These are phyloP conservation scores for Tulasnella calospora DNA, from an alignment of 768 basidiomycete species.

Conservation along the genomic window DNA sequence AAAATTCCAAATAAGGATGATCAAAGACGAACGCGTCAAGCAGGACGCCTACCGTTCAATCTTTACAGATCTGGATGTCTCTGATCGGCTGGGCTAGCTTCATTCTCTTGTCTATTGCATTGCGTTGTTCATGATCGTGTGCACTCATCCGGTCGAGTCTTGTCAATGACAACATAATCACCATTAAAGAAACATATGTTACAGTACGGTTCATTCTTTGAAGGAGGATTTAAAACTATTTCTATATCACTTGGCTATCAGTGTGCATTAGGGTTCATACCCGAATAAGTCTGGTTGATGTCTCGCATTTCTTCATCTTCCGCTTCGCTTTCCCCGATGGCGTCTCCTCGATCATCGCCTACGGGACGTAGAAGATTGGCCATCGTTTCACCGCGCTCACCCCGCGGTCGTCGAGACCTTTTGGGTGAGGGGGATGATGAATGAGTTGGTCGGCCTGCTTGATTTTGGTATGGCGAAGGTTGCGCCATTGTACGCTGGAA, in stretches of 20 bases:
- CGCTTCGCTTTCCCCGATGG: not conserved
- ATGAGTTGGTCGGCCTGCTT: not conserved
- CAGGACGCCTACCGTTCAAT: slow-evolving; percentile 48
- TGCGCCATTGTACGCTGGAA: slow-evolving; percentile 10
- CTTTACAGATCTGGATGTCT: slow-evolving; percentile 44
- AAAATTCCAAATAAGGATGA: slow-evolving; percentile 51
- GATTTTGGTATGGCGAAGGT: slow-evolving; percentile 19
- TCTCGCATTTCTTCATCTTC: not conserved
- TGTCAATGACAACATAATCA: not conserved
- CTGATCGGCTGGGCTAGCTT: slow-evolving; percentile 43
- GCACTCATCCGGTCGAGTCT: not conserved
- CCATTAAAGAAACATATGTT: not conserved
- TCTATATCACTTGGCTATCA: not conserved
- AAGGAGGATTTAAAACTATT: not conserved
- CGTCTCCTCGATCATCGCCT: not conserved
- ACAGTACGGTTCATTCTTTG: not conserved
- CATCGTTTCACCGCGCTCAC: not conserved
- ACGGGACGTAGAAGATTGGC: not conserved
- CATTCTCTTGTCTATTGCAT: not conserved
- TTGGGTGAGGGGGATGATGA: not conserved
- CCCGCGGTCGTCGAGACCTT: not conserved
- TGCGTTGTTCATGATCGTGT: not conserved
- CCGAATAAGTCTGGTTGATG: not conserved
- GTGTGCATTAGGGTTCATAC: not conserved
- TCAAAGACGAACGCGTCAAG: slow-evolving; percentile 80